A percentile compares a stretch with the other conserved stretches of the same genome.
phyloP scores from a whole-genome alignment of 768 basidiomycete genomes.

The Tephrocybe rancida region DNA sequence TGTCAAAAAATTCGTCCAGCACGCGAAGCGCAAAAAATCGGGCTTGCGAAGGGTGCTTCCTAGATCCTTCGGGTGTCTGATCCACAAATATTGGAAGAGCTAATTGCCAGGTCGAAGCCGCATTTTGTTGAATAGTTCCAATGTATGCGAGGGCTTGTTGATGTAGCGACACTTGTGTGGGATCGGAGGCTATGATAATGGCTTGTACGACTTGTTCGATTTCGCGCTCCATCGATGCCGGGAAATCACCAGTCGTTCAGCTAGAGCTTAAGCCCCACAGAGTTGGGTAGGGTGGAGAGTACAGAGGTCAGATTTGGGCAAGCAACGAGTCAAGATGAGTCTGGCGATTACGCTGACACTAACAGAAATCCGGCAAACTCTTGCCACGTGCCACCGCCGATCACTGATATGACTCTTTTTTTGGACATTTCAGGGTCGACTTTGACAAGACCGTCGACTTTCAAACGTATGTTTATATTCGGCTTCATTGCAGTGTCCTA shows the following conservation, averaged over 20 bases:
- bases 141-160: constrained; percentile 88
- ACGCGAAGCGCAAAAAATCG: constrained; percentile 83
- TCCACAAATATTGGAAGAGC: constrained; percentile 77
- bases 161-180: constrained; percentile 68
- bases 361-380: constrained; percentile 18
- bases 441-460: no score
- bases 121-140: constrained; percentile 73
- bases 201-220: constrained; percentile 81
- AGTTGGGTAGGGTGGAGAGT: constrained; percentile 3
- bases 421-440: not conserved
- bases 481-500: no score
- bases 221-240: constrained; percentile 66
- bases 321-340: constrained; percentile 21
- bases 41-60: constrained; percentile 71
- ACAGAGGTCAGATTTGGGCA: constrained; percentile 15
- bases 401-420: constrained; percentile 2
- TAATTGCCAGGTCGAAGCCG: constrained; percentile 77
- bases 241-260: constrained; percentile 1
- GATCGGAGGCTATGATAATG: constrained; percentile 87
- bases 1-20: constrained; percentile 81
- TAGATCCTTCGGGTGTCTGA: constrained; percentile 55
- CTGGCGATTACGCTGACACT: constrained; percentile 19
- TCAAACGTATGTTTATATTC: no score
- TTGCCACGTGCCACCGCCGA: constrained; percentile 20
- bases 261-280: constrained; percentile 1